Base-by-base conservation (phyloP, 306 rosid species). In the Lotus japonicus region DNA sequence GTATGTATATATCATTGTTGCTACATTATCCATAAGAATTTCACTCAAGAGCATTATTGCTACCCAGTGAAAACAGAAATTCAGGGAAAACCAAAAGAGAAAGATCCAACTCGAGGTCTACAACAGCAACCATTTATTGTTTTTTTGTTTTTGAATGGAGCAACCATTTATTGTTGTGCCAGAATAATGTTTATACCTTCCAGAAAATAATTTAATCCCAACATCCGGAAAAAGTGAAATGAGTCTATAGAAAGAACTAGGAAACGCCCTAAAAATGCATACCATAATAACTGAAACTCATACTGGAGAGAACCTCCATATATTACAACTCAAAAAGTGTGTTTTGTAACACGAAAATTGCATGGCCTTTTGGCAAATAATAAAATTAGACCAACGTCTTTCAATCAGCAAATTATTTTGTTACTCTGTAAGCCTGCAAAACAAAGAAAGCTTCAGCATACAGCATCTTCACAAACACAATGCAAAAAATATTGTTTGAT, bases 351-450 rank as follows among this genome's bases (percentile, higher is more conserved):
- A 14, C 3, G 12, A 51, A 55, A 52, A 12, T 2, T 15, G 3
- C 9, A 7, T 59, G 60, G 6, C 46, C 19, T 60, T 23, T 53
- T 31, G 45, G 71, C 43, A 67, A 50, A 62, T 17, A 10, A n/a
- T 36, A 57, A 3, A 71, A 42, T 63, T 53, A 55, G 70, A 62
- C 46, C n/a, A 15, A 35, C 63, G 26, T 16, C 51, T 28, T 26
- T 14, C 21, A 55, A 14, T 42, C 56, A 55, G 55, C 19, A 11
- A 26, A 72, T 75, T 65, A 84, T 57, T 76, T 81, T 67, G 80
- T 67, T 62, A 78, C 75, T 33, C 78, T 54, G 82, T 78, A 84
- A 42, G 82, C 71, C 84, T 78, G 73, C 74, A 69, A 44, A 64
- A 13, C 52, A 39, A 63, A 66, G 33, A 28, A 23, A 36, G 43